Percentiles rank a stretch among this genome's conserved stretches.
These are phyloP conservation scores for Hypoxylon sp. DNA, from an alignment of 2,329 filamentous ascomycete species.

Conservation along the genomic window DNA sequence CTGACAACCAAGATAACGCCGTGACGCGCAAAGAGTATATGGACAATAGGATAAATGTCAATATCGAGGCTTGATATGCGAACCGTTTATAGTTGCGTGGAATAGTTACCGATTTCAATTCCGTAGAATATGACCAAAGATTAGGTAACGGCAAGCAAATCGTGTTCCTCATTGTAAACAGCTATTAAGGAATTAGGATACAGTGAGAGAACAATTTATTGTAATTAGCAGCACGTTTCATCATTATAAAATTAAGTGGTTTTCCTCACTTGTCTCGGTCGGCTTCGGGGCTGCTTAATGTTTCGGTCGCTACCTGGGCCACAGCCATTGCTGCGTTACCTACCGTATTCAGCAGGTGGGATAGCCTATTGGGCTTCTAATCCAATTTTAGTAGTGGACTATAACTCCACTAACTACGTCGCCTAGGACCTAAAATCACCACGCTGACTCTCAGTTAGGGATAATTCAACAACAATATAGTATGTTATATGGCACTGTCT, in stretches of 20 bases:
- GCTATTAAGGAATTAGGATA: neutral
- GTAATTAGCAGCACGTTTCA: conserved; percentile 19
- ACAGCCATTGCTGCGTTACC: conserved; percentile 21
- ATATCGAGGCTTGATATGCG: neutral
- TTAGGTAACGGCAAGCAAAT: neutral
- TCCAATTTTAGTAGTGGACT: neutral
- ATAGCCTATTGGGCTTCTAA: neutral
- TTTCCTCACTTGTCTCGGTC: conserved; percentile 17
- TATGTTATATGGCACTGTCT: neutral
- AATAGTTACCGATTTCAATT: neutral
- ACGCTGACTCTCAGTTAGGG: neutral
- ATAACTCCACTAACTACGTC: conserved; percentile 7
- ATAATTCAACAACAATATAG: neutral
- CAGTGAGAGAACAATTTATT: neutral
- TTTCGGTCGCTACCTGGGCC: conserved; percentile 2
- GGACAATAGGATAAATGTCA: neutral
- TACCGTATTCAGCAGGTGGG: conserved; percentile 35
- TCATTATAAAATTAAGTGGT: conserved; percentile 23
- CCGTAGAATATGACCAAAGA: neutral
- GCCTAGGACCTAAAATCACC: neutral
- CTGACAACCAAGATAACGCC: neutral
- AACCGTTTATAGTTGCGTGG: neutral
- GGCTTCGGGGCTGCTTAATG: conserved; percentile 1
- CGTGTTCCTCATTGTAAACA: neutral
- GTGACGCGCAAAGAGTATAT: neutral